Evolutionary conservation across 257 asterid genomes (phyloP), one percentile per base, ranked within the genome.

Genomic region (Salvia splendens): DNA sequence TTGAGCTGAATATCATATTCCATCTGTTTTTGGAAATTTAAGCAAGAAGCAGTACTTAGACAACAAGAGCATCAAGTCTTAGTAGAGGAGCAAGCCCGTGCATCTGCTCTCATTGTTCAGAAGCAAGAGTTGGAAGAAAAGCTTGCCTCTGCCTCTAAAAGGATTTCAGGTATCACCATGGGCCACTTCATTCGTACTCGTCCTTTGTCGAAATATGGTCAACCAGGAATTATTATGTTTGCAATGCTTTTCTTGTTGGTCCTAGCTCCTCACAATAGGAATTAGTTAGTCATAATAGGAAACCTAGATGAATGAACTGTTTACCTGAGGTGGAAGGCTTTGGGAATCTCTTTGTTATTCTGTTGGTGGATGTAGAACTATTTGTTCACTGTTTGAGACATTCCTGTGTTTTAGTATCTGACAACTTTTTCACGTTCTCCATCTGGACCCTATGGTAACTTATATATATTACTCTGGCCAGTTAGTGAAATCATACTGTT

Each of bases 111-210:
- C 70, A 61, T 75, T 63, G 72, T 80, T 68, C 84, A 88, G 78
- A 91, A 87, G 79, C 95, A 80, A 80, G 95, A 83, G 76, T 74
- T 94, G 79, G 96, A 91, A 81, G 91, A 88, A 73, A 87, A 91
- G 84, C 84, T 94, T 75, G 85, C 86, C 30, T 67, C 88, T 59
- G 45, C 81, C 71, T 78, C 93, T 61, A 74, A 79, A 67, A 81
- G 62, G 71, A 76, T 74, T 70, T 79, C 87, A 84, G 97, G 98
- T 92, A 80, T 59, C 45, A 42, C 28, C 64, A 58, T 68, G 2
- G 30, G 30, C 30, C 30, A 24, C 30, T 24, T 24, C 30, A 24
- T 24, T 24, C 3, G 30, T 24, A 24, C 30, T 24, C 30, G 30
- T 24, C 30, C 30, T 24, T 24, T 24, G 2, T 24, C 30, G 2